Base-by-base conservation (phyloP, 2,329 filamentous ascomycete species). In the Trichophyton benhamiae region DNA sequence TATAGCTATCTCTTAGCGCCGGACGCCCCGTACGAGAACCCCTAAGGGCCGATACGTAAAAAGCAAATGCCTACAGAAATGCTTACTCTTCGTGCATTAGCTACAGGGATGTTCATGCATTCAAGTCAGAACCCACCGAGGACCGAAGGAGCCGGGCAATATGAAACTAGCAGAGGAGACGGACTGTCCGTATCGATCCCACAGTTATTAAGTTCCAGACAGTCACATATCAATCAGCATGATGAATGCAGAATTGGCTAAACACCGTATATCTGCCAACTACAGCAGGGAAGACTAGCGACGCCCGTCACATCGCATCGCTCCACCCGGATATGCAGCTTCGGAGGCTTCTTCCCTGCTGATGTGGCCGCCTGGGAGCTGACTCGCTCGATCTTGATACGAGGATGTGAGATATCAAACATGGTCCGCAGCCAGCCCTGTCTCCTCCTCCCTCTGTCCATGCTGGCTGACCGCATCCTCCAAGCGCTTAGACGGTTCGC, bases 221-320 rank as follows among this genome's bases (percentile, higher is more conserved):
- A 44, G 8, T 38, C 33, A n/a, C 41, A 44, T 20, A 44, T 44
- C 41, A 17, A 44, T n/a, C 44, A 48, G 20, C n/a, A 20, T 48
- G 44, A 48, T 13, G 44, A 48, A 25, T 22, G 17, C 44, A 17
- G 17, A 48, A 17, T 48, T 11, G n/a, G 44, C 13, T 20, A 15
- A 46, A 15, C 33, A 46, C 42, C n/a, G 20, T 1, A 5, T 25
- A 17, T 22, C 5, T 20, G 17, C 20, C 17, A 11, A 20, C 44
- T 20, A 20, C 5, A 13, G 2, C 13, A 15, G 30, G 11, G 11
- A 20, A 27, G 36, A 13, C 36, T 42, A 46, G 57, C 57, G 57
- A 44, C 36, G 36, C 57, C 57, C 5, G 57, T 58, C 57, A 58
- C 57, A 46, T 58, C 57, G 13, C 20, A 41, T 55, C 52, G 52